Percentiles rank a stretch among this genome's conserved stretches.
Conservation (phyloP, 169 alveolate genomes). For the Sarcocystis neurona region DNA sequence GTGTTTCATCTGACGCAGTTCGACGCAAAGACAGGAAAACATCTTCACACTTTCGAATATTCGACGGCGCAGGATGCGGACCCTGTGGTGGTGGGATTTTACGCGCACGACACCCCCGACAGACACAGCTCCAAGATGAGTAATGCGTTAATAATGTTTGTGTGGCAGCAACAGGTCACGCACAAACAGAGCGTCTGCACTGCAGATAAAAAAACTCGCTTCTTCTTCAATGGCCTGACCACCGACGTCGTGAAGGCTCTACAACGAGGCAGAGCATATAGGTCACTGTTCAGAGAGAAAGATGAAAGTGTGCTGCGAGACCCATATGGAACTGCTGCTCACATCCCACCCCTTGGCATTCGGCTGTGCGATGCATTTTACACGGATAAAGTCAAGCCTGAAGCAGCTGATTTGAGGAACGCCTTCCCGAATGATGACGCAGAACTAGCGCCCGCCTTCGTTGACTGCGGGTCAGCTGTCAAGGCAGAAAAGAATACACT, state of each 20-base stretch:
- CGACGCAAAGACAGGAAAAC: conserved; percentile 21
- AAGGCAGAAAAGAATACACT: too few species aligned
- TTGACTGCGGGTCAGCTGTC: too few species aligned
- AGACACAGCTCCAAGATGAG: not conserved
- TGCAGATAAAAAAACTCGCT: not conserved
- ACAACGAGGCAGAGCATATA: not conserved
- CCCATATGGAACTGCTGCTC: not conserved
- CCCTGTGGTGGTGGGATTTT: not conserved
- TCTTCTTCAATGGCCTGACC: not conserved
- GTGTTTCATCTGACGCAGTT: not conserved
- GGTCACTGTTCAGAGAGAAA: not conserved
- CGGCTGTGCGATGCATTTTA: not conserved
- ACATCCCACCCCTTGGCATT: not conserved
- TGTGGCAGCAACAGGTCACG: conserved; percentile 8
- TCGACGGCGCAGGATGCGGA: not conserved
- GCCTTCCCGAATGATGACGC: too few species aligned
- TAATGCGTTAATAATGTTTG: not conserved
- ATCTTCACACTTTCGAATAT: not conserved
- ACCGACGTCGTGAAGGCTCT: not conserved
- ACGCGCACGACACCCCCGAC: not conserved
- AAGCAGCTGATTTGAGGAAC: too few species aligned
- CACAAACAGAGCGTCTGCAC: not conserved
- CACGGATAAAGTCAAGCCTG: too few species aligned
- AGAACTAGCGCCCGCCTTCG: too few species aligned
- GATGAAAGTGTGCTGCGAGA: conserved; percentile 1